Evolutionary conservation across 768 basidiomycete species (phyloP).

Genomic region (Phaffia australis): DNA sequence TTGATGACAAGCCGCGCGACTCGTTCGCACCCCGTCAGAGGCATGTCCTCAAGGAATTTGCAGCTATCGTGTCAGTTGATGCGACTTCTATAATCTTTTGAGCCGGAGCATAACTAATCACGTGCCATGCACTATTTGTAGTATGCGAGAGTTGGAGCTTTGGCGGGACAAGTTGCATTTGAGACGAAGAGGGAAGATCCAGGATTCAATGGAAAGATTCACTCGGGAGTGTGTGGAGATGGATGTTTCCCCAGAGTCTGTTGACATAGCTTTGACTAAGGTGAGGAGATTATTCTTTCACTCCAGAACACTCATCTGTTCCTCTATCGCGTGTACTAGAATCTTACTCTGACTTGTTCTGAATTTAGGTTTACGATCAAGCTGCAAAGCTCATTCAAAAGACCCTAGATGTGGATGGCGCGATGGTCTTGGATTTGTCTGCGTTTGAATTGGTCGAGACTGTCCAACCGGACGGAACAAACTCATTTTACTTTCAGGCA

Average conservation of each 20-base stretch:
- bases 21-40: conserved; percentile 82
- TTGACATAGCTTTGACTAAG: conserved; percentile 31
- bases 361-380: conserved; percentile 59
- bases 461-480: conserved; percentile 37
- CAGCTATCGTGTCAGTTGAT: conserved; percentile 33
- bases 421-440: conserved; percentile 82
- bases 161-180: conserved; percentile 94
- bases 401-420: conserved; percentile 84
- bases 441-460: conserved; percentile 79
- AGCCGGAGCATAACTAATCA: conserved; percentile 13
- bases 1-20: conserved; percentile 67
- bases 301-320: background rate
- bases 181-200: conserved; percentile 78
- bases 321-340: background rate
- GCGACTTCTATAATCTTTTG: background rate
- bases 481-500: conserved; percentile 43
- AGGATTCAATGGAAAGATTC: conserved; percentile 94
- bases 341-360: conserved; percentile 16
- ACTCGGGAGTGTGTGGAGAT: conserved; percentile 89
- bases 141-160: conserved; percentile 87
- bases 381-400: conserved; percentile 79
- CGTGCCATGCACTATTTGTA: conserved; percentile 24
- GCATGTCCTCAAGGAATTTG: conserved; percentile 89
- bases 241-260: conserved; percentile 47
- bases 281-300: background rate